These are phyloP conservation scores for Pisolithus thermaeus DNA, from an alignment of 1,284 basidiomycete genomes.

Conservation along the genomic window DNA sequence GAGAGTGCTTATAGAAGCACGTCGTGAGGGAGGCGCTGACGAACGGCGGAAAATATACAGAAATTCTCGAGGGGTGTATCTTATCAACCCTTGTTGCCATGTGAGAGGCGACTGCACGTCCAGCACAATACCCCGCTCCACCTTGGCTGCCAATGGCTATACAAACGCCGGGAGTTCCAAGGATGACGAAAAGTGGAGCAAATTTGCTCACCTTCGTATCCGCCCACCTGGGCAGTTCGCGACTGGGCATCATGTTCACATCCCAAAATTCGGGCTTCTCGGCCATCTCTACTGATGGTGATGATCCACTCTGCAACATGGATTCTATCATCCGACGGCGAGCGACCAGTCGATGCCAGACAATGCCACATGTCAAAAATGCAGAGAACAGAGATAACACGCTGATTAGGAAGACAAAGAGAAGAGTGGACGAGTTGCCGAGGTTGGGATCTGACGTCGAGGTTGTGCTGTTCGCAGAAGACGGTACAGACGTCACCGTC, in stretches of 20 bases:
- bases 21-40: conserved; percentile 1
- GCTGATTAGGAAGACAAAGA: conserved; percentile 29
- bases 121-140: not conserved
- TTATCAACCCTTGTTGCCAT: conserved; percentile 18
- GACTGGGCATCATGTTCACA: conserved; percentile 8
- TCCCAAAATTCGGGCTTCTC: conserved; percentile 22
- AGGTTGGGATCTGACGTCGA: not conserved
- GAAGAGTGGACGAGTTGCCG: conserved; percentile 19
- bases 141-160: conserved; percentile 22
- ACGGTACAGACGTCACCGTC: conserved; percentile 3
- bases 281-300: not conserved
- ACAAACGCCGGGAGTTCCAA: conserved; percentile 1
- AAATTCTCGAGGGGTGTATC: conserved; percentile 21
- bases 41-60: conserved; percentile 24
- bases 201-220: conserved; percentile 19
- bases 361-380: conserved; percentile 25
- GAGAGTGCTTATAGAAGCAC: not conserved
- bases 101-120: conserved; percentile 6
- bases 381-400: conserved; percentile 26
- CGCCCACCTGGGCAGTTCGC: conserved; percentile 10
- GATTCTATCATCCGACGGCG: conserved; percentile 24
- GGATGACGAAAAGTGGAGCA: not conserved
- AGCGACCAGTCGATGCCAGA: conserved; percentile 29
- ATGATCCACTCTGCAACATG: conserved; percentile 5
- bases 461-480: not conserved